Conservation (phyloP, 2,329 filamentous ascomycete species). For the Fusarium sterilihyphosum region DNA sequence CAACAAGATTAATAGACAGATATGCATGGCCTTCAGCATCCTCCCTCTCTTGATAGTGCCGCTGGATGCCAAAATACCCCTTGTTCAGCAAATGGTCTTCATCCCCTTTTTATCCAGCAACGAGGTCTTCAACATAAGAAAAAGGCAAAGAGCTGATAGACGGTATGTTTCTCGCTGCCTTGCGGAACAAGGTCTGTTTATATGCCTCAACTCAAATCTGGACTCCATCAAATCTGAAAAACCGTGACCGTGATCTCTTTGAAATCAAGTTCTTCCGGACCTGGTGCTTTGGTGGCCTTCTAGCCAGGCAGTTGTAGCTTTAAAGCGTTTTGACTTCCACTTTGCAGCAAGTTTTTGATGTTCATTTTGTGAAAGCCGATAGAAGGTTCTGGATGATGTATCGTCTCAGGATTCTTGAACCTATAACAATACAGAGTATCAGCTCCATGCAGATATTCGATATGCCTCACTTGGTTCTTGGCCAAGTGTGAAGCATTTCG, state of each 20-base stretch:
- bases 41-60: not conserved
- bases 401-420: not conserved
- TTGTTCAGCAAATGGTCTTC: too few species aligned
- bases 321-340: too few species aligned
- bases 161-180: not conserved
- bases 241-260: not conserved
- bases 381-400: not conserved
- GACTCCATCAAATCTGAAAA: not conserved
- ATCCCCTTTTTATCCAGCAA: not conserved
- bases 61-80: accelerated
- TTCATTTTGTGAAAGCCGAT: too few species aligned
- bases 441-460: not conserved
- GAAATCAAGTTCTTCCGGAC: not conserved
- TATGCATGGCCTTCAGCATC: too few species aligned
- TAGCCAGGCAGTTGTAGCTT: not conserved
- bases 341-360: not conserved
- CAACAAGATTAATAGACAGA: not conserved
- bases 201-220: not conserved
- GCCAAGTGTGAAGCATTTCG: not conserved
- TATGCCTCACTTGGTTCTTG: accelerated
- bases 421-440: accelerated
- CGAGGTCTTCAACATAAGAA: accelerated
- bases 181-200: not conserved
- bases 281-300: too few species aligned
- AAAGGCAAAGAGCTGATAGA: too few species aligned